Conservation (phyloP, 129 eudicot species). For the Artemisia tridentata region DNA sequence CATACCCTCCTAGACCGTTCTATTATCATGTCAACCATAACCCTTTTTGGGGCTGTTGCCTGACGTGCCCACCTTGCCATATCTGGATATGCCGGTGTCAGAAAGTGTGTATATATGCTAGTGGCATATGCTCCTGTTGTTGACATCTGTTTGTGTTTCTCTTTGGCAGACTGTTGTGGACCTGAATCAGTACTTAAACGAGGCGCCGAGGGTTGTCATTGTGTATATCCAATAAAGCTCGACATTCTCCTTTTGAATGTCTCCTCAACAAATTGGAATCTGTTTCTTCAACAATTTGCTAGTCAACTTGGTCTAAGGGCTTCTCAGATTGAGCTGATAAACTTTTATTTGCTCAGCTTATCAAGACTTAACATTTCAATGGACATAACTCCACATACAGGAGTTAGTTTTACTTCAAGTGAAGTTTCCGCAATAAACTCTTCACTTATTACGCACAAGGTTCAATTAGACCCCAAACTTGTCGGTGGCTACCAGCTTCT, state of each 20-base stretch:
- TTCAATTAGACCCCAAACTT: constrained; percentile 65
- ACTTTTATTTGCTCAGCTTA: constrained; percentile 66
- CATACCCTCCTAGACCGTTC: background rate
- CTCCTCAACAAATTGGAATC: constrained; percentile 76
- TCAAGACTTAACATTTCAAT: constrained; percentile 90
- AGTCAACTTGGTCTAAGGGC: constrained; percentile 62
- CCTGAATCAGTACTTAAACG: constrained; percentile 79
- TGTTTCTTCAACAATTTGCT: constrained; percentile 73
- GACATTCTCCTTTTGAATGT: constrained; percentile 83
- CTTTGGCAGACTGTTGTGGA: constrained; percentile 78
- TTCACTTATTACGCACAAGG: constrained; percentile 67
- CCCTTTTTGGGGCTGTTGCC: background rate
- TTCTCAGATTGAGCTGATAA: constrained; percentile 80
- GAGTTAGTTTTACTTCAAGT: constrained; percentile 62
- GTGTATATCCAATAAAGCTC: constrained; percentile 85
- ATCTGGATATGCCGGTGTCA: background rate
- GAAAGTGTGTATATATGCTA: background rate
- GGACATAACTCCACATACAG: constrained; percentile 80
- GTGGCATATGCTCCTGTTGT: constrained; percentile 10
- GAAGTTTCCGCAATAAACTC: constrained; percentile 74
- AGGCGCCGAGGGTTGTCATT: constrained; percentile 65
- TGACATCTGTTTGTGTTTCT: constrained; percentile 21
- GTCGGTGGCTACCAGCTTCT: constrained; percentile 85
- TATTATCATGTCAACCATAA: background rate
- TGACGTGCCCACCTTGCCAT: background rate